Evolutionary conservation across 1,284 basidiomycete genomes (phyloP), one percentile per base, ranked within the genome.

Genomic region (Cryptococcus hybrid): DNA sequence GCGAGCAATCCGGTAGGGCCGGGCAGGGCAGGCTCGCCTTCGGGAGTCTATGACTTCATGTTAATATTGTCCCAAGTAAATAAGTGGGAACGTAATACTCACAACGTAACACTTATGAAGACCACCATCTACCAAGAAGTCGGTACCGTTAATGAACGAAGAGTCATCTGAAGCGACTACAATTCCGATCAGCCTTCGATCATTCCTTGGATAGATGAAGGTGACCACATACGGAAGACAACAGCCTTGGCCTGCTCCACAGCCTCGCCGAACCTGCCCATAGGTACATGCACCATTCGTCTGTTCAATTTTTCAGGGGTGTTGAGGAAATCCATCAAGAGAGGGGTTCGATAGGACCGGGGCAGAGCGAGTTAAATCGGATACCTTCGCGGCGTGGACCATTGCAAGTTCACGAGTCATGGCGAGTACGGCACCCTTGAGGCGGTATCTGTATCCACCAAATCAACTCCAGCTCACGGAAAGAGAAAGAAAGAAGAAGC

Each of bases 341-440:
- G 84, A 40, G 93, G 92, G 30, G 92, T 95, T 77, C 89, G 90
- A 96, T 83, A 47, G 93, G 92, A 15, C 92, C 93, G 42, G 94
- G 94, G 84, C 93, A 97, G 62, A 98, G 84, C 8, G 92, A 86
- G 80, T 99, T 99, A 77, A 97, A 71, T 44, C 94, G 86, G 71
- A 98, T 97, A 51, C 93, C 93, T 80, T 98, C 95, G 58, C 89
- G 84, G 94, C 94, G 77, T 98, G 95, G 2, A 98, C 90, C 86
- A 97, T 95, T 2, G 95, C 94, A 35, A 98, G 83, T 74, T 98
- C 94, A 54, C 94, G 86, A 8, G 92, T 94, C 92, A 98, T 95
- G n/a, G 94, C 90, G 55, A 98, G 86, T 4, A 98, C 95, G 37
- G 88, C 94, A 58, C 94, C 94, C 87, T 78, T 80, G 34, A 93